These are phyloP conservation scores for Rhododendron kiyosumense DNA, from an alignment of 148 eudicot species.

Conservation along the genomic window DNA sequence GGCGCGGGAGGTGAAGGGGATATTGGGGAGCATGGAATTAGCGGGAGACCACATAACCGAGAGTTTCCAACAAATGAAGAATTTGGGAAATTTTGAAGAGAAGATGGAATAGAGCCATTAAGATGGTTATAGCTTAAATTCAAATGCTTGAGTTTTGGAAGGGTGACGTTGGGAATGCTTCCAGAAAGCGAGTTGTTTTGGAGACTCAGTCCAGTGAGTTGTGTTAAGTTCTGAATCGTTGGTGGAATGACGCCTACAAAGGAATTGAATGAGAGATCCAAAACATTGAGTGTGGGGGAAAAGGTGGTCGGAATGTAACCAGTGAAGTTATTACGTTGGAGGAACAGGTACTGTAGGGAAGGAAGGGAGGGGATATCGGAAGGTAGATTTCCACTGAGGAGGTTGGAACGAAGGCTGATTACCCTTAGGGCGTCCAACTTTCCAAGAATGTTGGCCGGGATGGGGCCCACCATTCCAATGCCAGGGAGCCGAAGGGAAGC, in stretches of 20 bases:
- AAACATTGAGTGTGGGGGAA: slow-evolving; percentile 20
- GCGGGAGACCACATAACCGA: slow-evolving; percentile 33
- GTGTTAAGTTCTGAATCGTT: slow-evolving; percentile 25
- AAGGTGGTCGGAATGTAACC: slow-evolving; percentile 31
- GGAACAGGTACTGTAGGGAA: slow-evolving; percentile 27
- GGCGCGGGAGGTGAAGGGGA: slow-evolving; percentile 18
- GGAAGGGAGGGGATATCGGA: slow-evolving; percentile 33
- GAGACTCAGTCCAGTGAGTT: slow-evolving; percentile 25
- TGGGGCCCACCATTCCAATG: slow-evolving; percentile 29
- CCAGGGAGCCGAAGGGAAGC: slow-evolving; percentile 28
- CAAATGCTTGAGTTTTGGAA: slow-evolving; percentile 21
- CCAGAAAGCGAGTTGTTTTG: slow-evolving; percentile 37
- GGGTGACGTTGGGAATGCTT: slow-evolving; percentile 26
- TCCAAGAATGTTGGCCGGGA: slow-evolving; percentile 29
- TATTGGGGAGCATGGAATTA: slow-evolving; percentile 15
- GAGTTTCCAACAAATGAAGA: slow-evolving; percentile 33
- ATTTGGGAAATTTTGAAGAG: slow-evolving; percentile 22
- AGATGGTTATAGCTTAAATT: slow-evolving; percentile 37
- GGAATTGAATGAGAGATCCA: slow-evolving; percentile 42
- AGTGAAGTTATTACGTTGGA: slow-evolving; percentile 36
- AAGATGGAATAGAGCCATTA: slow-evolving; percentile 33
- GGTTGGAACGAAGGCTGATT: slow-evolving; percentile 34
- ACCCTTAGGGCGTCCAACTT: slow-evolving; percentile 19
- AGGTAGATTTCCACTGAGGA: slow-evolving; percentile 29
- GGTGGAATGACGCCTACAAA: slow-evolving; percentile 30